A percentile compares a stretch with the other conserved stretches of the same genome.
Evolutionary conservation across 73 alveolate genomes (phyloP).

Genomic region (Tetrahymena malaccensis): DNA sequence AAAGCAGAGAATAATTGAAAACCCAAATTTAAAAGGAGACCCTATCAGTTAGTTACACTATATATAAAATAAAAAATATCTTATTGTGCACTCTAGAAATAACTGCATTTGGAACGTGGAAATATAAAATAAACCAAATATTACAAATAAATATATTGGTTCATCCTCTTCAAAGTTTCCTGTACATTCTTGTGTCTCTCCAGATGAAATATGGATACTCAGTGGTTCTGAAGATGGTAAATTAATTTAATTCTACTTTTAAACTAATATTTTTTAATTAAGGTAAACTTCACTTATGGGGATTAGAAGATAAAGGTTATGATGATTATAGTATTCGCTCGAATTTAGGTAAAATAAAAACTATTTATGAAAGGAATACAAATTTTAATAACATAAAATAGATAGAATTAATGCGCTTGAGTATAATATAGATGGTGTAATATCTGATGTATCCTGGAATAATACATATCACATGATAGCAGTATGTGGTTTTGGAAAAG

Average conservation of each 20-base stretch:
- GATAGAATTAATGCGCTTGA: slow-evolving; percentile 38
- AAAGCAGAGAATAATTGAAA: slow-evolving; percentile 56
- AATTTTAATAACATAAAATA: not conserved
- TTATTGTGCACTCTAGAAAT: slow-evolving; percentile 87
- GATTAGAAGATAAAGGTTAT: slow-evolving; percentile 53
- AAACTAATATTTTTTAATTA: not conserved
- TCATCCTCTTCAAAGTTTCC: slow-evolving; percentile 63
- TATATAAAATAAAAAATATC: slow-evolving; percentile 33
- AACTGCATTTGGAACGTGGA: slow-evolving; percentile 87
- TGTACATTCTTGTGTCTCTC: slow-evolving; percentile 75
- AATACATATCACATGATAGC: slow-evolving; percentile 92
- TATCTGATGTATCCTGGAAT: slow-evolving; percentile 93
- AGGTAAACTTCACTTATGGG: slow-evolving; percentile 75
- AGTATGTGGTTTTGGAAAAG: slow-evolving; percentile 88
- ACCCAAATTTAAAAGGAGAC: slow-evolving; percentile 81
- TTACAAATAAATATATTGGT: slow-evolving; percentile 85
- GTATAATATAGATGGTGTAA: slow-evolving; percentile 75
- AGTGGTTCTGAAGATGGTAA: slow-evolving; percentile 94
- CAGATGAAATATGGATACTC: slow-evolving; percentile 87
- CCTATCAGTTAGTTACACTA: slow-evolving; percentile 65
- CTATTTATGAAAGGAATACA: not conserved
- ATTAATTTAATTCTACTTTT: not conserved
- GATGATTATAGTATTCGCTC: not conserved
- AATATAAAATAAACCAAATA: slow-evolving; percentile 58
- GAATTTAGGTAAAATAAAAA: not conserved